Base-by-base conservation (phyloP, 116 monocot species). In the Zostera marina region DNA sequence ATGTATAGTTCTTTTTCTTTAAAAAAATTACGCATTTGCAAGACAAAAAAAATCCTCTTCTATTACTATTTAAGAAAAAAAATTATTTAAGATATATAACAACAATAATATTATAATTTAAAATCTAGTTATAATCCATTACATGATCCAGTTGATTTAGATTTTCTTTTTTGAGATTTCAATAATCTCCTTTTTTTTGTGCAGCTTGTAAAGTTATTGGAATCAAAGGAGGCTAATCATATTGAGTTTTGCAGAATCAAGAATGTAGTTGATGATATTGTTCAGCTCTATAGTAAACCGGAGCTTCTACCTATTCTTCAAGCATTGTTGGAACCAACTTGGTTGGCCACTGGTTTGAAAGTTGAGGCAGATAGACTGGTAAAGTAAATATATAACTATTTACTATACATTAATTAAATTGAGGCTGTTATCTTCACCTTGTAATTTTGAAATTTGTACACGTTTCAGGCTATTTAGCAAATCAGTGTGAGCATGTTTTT, bases 141-240 rank as follows among this genome's bases (percentile, higher is more conserved):
- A 32, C 32, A 3, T 32, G 32, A 32, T 32, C 5, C 32, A 32
- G 32, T 32, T 32, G 32, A 32, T 32, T 32, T 32, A 32, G 32
- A 32, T 32, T 32, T 32, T 32, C 32, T 32, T 3, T 32, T 32
- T 32, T 32, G 32, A 3, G 44, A 45, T 11, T 45, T 11, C 14
- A 45, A 14, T 45, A 45, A 45, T 3, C 20, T 20, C 1, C 4
- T 20, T 54, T 71, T 24, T 71, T 71, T 2, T 32, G 32, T 32
- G 64, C 91, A 99, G 99, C 90, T 99, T 73, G 99, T 91, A 42
- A 90, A 86, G 58, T 66, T 99, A 38, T 74, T 99, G 39, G 99
- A 99, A 59, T 83, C 79, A 39, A 99, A 79, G 76, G 99, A 99
- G 73, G 99, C 64, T 58, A 99, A 99, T 79, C 91, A 91, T 71